Evolutionary conservation across 352 stramenopile genomes (phyloP), one percentile per base, ranked within the genome.

Genomic region (Globisporangium takayamanum): DNA sequence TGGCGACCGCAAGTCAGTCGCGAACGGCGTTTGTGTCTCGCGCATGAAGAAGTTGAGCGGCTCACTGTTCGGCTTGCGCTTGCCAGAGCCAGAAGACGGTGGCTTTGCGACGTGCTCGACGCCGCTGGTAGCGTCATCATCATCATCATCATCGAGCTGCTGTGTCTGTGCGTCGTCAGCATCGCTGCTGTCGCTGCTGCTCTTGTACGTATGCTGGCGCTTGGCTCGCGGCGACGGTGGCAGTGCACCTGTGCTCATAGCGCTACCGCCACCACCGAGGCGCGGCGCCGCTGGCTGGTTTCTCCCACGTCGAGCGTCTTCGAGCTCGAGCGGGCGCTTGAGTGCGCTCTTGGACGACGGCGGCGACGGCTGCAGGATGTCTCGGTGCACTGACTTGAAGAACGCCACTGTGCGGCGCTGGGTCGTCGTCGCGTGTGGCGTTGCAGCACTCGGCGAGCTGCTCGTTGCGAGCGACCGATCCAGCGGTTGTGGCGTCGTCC

Each of bases 111-210:
- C 8, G 33, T 28, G 44, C 44, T 20, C 33, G 12, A 14, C 26
- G 57, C 18, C 8, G 28, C 47, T 5, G 2, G 22, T 41, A 7
- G 55, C 47, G 4, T 57, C 48, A 4, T 53, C 41, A 10, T 54
- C 30, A 6, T 54, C 41, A 20, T 47, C 41, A n/a, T 46, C 41
- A n/a, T 46, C 41, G 10, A 47, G 11, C 41, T 46, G 12, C 16
- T 20, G 41, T n/a, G 41, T 46, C 16, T 46, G 41, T 20, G 41
- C 44, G 44, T 49, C 44, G 10, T 49, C 44, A 3, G 44, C 44
- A 12, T 59, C 57, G 42, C 55, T 55, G 22, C 55, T 62, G 57
- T 62, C 57, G 26, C 57, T 62, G 26, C 57, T 51, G 49, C 57
- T 62, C 15, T 57, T 37, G 22, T 46, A 46, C 7, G 1, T 37